Base-by-base conservation (phyloP, 2,329 filamentous ascomycete genomes). In the Aspergillus sp. region DNA sequence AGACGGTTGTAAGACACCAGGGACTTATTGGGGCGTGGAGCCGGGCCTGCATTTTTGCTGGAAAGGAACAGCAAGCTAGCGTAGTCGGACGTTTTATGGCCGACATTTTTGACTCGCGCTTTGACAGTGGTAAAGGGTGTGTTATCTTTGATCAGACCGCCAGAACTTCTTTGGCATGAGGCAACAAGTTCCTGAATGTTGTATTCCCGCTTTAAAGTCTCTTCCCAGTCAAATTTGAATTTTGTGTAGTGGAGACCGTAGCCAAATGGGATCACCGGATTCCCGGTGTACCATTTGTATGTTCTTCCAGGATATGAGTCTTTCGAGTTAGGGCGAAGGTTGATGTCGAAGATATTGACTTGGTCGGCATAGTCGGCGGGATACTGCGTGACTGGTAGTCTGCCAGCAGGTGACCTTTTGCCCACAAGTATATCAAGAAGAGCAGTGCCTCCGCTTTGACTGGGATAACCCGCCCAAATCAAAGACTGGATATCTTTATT, bases 221-320 rank as follows among this genome's bases (percentile, higher is more conserved):
- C 5, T 10, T 34, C 4, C 38, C 54, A 55, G 9, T 41, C 54
- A 19, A 57, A 47, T 10, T 59, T 50, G 59, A 74, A 74, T 23
- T 61, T 68, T 10, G 71, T 74, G 56, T 75, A 75, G 58, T 73
- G 70, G 29, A 75, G 53, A 1, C 71, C 72, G 49, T 65, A 69
- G 4, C 72, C 72, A 56, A 74, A 75, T 2, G 66, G 62, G 10
- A 71, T 49, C 6, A 73, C 68, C 1, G 63, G 49, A 5, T 69
- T 51, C 14, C 63, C 55, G 54, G 23, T 25, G 23, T 71, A 74
- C 70, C 70, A 74, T 49, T 66, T 64, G 56, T 74, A 75, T 6
- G 71, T 75, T 13, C 70, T 60, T 1, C 71, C 72, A 4, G 71
- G 71, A 25, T 25, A 9, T 25, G 23, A 25, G 23, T 57, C 64